Conservation (phyloP, 495 filamentous ascomycete species). For the Podospora pseudopauciseta region DNA sequence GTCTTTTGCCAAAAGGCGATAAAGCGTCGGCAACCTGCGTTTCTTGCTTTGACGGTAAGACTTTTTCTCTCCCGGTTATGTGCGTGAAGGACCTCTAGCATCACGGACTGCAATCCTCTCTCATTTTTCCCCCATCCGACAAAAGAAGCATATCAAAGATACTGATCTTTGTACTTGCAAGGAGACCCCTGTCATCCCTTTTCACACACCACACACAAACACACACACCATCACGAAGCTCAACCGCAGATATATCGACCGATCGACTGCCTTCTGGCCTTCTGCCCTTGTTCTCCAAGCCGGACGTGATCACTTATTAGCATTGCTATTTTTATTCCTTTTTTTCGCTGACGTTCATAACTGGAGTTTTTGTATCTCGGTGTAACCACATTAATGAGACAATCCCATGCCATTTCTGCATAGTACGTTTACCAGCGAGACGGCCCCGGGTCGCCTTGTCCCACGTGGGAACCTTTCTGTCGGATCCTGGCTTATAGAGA, state of each 20-base stretch:
- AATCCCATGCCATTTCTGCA: slow-evolving; percentile 6
- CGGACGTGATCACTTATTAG: background rate
- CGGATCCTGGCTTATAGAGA: background rate
- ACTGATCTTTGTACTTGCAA: background rate
- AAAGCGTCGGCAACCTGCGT: background rate
- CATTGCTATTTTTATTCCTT: background rate
- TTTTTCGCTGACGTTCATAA: background rate
- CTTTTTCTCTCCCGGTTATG: background rate
- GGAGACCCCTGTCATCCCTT: background rate
- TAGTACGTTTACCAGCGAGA: slow-evolving; percentile 1
- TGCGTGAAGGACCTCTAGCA: background rate
- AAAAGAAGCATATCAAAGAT: background rate
- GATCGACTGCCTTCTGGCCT: background rate
- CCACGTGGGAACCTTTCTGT: background rate
- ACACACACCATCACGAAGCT: no score
- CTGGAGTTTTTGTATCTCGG: background rate
- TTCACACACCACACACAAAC: background rate
- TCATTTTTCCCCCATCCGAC: background rate
- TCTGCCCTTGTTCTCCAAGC: background rate
- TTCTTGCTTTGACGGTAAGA: background rate
- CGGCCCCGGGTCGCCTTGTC: slow-evolving; percentile 3
- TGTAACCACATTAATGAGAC: background rate
- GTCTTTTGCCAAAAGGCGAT: background rate
- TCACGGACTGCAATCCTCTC: background rate
- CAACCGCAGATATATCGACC: background rate